Evolutionary conservation across 352 stramenopile genomes (phyloP).

Genomic region (Thalassiosira hispida): DNA sequence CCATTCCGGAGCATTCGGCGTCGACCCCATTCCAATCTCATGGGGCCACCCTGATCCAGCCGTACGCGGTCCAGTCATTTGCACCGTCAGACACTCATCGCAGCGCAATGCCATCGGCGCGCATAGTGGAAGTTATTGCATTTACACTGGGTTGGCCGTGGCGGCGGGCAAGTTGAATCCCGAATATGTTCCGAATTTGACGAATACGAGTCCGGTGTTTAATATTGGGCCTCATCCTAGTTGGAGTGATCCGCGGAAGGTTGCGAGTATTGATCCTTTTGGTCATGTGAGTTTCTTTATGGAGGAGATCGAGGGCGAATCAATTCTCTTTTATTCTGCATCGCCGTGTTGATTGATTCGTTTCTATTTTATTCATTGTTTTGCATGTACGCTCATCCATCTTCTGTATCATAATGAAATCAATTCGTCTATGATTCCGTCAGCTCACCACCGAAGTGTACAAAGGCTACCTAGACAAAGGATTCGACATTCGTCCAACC

Average conservation of each 20-base stretch:
- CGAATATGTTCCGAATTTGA: conserved; percentile 90
- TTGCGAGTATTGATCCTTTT: conserved; percentile 85
- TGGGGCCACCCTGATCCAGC: conserved; percentile 92
- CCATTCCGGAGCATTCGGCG: conserved; percentile 83
- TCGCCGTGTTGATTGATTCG: too few relatives aligned
- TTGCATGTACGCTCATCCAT: too few relatives aligned
- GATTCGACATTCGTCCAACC: conserved; percentile 97
- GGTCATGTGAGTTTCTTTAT: conserved; percentile 65
- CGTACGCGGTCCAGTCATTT: conserved; percentile 93
- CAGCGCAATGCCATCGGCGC: conserved; percentile 98
- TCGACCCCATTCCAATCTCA: conserved; percentile 84
- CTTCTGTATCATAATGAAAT: too few relatives aligned
- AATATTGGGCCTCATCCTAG: conserved; percentile 96
- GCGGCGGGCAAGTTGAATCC: conserved; percentile 87
- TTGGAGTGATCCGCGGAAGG: conserved; percentile 95
- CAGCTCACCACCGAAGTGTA: conserved; percentile 89
- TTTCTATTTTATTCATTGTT: too few relatives aligned
- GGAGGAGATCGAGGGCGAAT: neutral
- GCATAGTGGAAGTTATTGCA: conserved; percentile 97
- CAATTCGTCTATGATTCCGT: neutral
- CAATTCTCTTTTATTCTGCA: conserved; percentile 76
- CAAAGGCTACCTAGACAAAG: conserved; percentile 94
- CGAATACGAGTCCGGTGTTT: conserved; percentile 93
- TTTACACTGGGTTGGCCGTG: conserved; percentile 97
- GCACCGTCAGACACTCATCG: conserved; percentile 93